Conservation (phyloP, 139 green algal species). For the Chlorella sp. region DNA sequence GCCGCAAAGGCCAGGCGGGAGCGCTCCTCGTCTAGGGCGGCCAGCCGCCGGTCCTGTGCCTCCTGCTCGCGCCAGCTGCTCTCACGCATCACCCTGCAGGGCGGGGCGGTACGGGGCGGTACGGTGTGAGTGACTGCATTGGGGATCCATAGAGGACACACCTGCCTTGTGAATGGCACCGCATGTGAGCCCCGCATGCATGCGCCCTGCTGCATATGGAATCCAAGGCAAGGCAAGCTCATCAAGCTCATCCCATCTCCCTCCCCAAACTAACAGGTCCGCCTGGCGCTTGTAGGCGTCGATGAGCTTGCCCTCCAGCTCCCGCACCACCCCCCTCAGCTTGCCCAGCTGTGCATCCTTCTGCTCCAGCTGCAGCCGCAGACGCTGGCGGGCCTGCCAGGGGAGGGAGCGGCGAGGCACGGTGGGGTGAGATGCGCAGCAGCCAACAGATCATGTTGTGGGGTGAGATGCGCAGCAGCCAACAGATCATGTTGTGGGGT, state of each 20-base stretch:
- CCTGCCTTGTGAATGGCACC: too few relatives aligned
- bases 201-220: not conserved
- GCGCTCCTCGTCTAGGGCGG: constrained; percentile 38
- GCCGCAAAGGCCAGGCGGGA: constrained; percentile 18
- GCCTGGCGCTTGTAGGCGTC: constrained; percentile 59
- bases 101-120: not conserved
- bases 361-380: constrained; percentile 36
- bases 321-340: constrained; percentile 67
- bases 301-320: constrained; percentile 68
- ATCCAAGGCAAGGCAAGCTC: not conserved
- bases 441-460: too few relatives aligned
- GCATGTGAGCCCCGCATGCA: too few relatives aligned
- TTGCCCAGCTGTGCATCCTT: constrained; percentile 59
- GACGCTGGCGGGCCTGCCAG: constrained; percentile 30
- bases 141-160: too few relatives aligned
- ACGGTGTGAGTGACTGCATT: not conserved
- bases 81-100: constrained; percentile 54
- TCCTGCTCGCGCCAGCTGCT: constrained; percentile 67
- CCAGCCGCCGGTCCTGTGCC: constrained; percentile 21
- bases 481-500: too few relatives aligned
- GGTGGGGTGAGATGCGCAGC: not conserved
- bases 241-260: not conserved
- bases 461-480: too few relatives aligned
- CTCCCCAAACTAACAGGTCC: constrained; percentile 46
- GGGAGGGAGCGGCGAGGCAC: too few relatives aligned